phyloP scores from a whole-genome alignment of 2,329 filamentous ascomycete genomes.

The Ophiostoma triangulosporum region DNA sequence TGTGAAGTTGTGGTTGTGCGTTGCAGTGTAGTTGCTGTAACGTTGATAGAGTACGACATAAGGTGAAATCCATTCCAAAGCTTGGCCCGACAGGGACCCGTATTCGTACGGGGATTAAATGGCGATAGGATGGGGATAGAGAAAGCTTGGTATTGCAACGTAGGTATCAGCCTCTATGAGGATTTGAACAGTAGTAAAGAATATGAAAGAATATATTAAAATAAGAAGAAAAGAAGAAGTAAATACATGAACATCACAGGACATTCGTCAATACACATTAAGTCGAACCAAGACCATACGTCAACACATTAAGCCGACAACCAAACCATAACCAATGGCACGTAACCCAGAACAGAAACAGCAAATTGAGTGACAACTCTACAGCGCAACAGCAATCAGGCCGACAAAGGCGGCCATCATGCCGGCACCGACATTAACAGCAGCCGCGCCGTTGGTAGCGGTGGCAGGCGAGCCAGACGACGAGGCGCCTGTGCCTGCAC shows the following conservation, averaged over 20 bases:
- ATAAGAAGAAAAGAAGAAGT: background rate
- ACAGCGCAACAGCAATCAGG: slow-evolving; percentile 7
- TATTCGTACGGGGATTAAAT: too few species aligned
- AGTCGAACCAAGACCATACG: background rate
- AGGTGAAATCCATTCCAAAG: too few species aligned
- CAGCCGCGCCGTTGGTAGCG: background rate
- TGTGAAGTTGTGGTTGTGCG: background rate
- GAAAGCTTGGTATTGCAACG: too few species aligned
- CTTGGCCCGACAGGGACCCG: too few species aligned
- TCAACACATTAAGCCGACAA: too few species aligned
- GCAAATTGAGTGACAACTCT: background rate
- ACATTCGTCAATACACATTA: slow-evolving; percentile 2
- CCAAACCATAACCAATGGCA: background rate
- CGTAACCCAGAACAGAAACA: background rate
- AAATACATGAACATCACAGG: background rate
- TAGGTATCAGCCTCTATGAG: too few species aligned
- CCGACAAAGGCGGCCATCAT: slow-evolving; percentile 5
- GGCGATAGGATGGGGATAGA: too few species aligned
- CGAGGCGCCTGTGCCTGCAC: background rate
- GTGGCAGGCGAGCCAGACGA: background rate
- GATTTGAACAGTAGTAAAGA: too few species aligned
- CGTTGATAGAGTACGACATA: too few species aligned
- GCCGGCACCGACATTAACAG: slow-evolving; percentile 3
- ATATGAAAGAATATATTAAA: background rate
- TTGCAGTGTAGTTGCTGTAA: background rate